Conservation (phyloP, 352 stramenopile genomes). For the Achlya hypogyna region DNA sequence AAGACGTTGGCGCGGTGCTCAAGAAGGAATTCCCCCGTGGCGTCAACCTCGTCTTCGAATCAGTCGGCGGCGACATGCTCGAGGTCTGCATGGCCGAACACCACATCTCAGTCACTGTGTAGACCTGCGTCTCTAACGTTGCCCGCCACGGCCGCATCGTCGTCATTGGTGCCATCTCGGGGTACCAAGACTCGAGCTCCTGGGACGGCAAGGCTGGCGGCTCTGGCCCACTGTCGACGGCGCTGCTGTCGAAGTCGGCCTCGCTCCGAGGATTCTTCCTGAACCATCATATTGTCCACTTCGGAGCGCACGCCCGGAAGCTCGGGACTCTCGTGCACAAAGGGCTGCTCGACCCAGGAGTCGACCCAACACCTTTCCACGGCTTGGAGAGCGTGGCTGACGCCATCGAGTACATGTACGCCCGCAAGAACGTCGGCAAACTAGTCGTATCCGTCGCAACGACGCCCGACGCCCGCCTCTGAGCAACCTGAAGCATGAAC, state of each 20-base stretch:
- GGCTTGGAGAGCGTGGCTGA: slow-evolving; percentile 1
- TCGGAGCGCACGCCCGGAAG: not conserved
- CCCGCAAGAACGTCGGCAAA: slow-evolving; percentile 17
- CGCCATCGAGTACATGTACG: slow-evolving; percentile 17
- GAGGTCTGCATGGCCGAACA: too few relatives aligned
- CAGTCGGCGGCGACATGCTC: slow-evolving; percentile 20
- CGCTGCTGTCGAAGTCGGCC: slow-evolving; percentile 30
- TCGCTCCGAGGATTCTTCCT: slow-evolving; percentile 46
- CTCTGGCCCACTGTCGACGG: not conserved
- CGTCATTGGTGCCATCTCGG: slow-evolving; percentile 21
- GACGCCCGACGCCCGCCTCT: not conserved
- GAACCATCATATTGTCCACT: not conserved
- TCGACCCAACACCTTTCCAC: slow-evolving; percentile 1
- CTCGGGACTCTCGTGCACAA: slow-evolving; percentile 3
- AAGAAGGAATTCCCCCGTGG: slow-evolving; percentile 17
- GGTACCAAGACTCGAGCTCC: slow-evolving; percentile 14
- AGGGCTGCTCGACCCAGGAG: not conserved
- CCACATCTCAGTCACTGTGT: too few relatives aligned
- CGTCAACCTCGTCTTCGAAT: slow-evolving; percentile 22
- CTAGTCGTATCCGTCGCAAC: not conserved
- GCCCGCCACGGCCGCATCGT: slow-evolving; percentile 6
- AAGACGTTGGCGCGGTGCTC: slow-evolving; percentile 19
- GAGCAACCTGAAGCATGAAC: not conserved
- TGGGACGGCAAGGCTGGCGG: not conserved
- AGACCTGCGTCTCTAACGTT: not conserved